Conservation (phyloP, 306 rosid species). For the Rosa persica region DNA sequence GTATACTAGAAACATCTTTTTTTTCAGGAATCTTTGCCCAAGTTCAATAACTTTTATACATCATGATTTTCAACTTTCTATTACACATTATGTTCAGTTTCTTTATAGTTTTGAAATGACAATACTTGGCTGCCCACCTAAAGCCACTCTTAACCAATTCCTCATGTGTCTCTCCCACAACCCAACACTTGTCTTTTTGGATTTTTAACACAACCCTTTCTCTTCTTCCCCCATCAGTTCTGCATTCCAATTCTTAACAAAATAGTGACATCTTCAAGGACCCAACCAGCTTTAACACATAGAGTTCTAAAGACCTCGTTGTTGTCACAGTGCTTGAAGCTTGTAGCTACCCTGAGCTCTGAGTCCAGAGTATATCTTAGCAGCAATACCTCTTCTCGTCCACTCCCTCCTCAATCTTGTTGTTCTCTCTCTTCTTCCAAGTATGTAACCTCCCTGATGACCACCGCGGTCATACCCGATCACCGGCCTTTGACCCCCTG, state of each 20-base stretch:
- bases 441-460: too few relatives aligned
- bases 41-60: not conserved
- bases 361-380: too few relatives aligned
- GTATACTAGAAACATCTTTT: not conserved
- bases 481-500: too few relatives aligned
- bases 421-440: too few relatives aligned
- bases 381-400: too few relatives aligned
- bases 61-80: not conserved
- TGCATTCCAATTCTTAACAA: not conserved
- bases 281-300: not conserved
- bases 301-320: too few relatives aligned
- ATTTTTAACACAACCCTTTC: not conserved
- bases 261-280: not conserved
- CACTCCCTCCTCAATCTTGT: too few relatives aligned
- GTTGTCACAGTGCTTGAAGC: too few relatives aligned
- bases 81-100: not conserved
- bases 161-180: not conserved
- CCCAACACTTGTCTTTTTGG: not conserved
- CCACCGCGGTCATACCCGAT: too few relatives aligned
- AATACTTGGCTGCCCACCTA: not conserved
- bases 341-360: too few relatives aligned
- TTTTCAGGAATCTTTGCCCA: not conserved
- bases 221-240: not conserved
- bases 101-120: not conserved
- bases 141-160: not conserved